Conservation (phyloP, 2,329 filamentous ascomycete species). For the Boeremia exigua region DNA sequence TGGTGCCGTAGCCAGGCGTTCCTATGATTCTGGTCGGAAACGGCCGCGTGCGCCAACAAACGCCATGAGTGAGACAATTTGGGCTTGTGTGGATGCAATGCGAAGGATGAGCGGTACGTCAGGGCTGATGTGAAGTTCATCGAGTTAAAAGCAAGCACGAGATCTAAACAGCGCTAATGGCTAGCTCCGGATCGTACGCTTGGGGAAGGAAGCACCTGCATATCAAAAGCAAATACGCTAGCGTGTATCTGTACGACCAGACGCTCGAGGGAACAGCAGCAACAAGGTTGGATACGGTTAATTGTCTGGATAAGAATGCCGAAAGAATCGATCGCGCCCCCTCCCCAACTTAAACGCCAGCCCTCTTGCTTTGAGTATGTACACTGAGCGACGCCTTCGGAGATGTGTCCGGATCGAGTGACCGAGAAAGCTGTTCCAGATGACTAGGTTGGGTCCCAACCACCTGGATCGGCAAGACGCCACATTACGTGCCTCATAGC, state of each 20-base stretch:
- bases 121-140: slow-evolving; percentile 9
- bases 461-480: slow-evolving; percentile 4
- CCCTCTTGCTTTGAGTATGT: slow-evolving; percentile 2
- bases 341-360: not conserved
- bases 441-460: slow-evolving; percentile 1
- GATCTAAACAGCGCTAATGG: slow-evolving; percentile 3
- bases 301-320: slow-evolving; percentile 1
- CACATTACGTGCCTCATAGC: slow-evolving; percentile 2
- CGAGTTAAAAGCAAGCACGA: slow-evolving; percentile 10
- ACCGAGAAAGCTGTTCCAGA: not conserved
- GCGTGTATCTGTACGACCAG: not conserved
- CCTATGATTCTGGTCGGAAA: not conserved
- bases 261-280: not conserved
- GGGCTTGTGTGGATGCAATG: not conserved
- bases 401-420: slow-evolving; percentile 19
- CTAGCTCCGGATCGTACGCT: slow-evolving; percentile 4
- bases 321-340: not conserved
- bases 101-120: slow-evolving; percentile 1
- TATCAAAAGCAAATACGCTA: slow-evolving; percentile 10
- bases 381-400: slow-evolving; percentile 2
- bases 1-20: not conserved
- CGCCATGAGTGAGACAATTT: not conserved
- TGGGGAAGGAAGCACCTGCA: slow-evolving; percentile 9
- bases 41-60: not conserved
- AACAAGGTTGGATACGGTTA: not conserved